These are phyloP conservation scores for Globisporangium mamillatum DNA, from an alignment of 352 stramenopile genomes.

Conservation along the genomic window DNA sequence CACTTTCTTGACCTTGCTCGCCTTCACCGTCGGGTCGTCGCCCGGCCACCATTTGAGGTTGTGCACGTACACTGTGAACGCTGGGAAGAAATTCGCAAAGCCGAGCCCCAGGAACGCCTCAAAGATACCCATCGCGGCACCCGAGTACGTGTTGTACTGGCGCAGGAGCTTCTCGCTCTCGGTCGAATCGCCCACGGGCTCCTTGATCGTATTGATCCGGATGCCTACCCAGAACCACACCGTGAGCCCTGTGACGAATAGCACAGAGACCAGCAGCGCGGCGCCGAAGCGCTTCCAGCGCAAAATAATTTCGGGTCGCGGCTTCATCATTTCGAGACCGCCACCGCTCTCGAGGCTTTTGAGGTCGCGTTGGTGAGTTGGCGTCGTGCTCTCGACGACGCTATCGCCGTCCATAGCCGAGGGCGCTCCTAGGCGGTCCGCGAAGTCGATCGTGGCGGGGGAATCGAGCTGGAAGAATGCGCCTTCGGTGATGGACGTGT, in stretches of 20 bases:
- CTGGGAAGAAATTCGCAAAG: constrained; percentile 23
- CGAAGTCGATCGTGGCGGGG: not conserved
- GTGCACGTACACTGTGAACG: constrained; percentile 27
- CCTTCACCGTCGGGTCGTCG: constrained; percentile 17
- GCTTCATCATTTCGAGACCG: constrained; percentile 2
- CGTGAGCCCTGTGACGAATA: constrained; percentile 15
- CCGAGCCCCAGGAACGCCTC: constrained; percentile 20
- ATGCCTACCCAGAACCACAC: constrained; percentile 18
- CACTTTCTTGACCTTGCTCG: constrained; percentile 23
- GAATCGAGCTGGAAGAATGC: constrained; percentile 20
- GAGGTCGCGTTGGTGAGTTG: not conserved
- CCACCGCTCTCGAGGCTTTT: constrained; percentile 2
- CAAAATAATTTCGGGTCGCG: constrained; percentile 20
- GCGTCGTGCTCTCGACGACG: not conserved
- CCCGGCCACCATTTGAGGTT: constrained; percentile 26
- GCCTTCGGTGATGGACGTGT: constrained; percentile 20
- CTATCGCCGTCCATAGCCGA: constrained; percentile 12
- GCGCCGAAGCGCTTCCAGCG: constrained; percentile 19
- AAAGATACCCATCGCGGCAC: constrained; percentile 23
- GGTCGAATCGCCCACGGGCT: constrained; percentile 16
- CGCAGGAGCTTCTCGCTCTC: constrained; percentile 17
- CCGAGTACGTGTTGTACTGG: constrained; percentile 25
- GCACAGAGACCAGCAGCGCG: constrained; percentile 6
- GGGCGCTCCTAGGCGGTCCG: not conserved
- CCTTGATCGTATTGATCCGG: constrained; percentile 10